A percentile compares a stretch with the other conserved stretches of the same genome.
Evolutionary conservation across 2,329 filamentous ascomycete genomes (phyloP).

Genomic region (Bipolaris cookei): DNA sequence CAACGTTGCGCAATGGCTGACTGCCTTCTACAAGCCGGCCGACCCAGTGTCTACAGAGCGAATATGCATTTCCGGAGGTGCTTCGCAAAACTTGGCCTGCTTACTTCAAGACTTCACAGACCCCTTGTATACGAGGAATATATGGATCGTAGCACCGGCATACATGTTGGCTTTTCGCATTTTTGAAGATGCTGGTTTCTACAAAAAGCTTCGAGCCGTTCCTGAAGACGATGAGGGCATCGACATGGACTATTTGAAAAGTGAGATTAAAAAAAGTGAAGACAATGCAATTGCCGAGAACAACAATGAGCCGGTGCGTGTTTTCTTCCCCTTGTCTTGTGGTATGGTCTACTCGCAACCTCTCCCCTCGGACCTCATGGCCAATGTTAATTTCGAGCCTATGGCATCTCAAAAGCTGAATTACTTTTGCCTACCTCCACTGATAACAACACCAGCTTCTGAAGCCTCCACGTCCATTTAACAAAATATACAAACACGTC

Average conservation of each 20-base stretch:
- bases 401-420: background rate
- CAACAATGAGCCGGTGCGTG: conserved; percentile 54
- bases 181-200: conserved; percentile 80
- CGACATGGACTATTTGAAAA: conserved; percentile 67
- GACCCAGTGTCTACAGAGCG: conserved; percentile 60
- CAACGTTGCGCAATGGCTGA: conserved; percentile 74
- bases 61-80: conserved; percentile 83
- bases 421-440: background rate
- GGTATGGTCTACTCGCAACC: background rate
- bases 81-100: conserved; percentile 80
- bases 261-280: conserved; percentile 59
- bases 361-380: background rate
- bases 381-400: background rate
- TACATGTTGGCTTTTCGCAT: conserved; percentile 88
- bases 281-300: conserved; percentile 46
- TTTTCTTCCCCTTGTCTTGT: background rate
- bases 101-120: conserved; percentile 82
- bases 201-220: conserved; percentile 68
- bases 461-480: conserved; percentile 65
- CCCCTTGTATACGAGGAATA: conserved; percentile 71
- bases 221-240: conserved; percentile 81
- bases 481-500: conserved; percentile 84
- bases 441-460: conserved; percentile 51
- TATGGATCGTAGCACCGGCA: conserved; percentile 83
- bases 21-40: conserved; percentile 62